Conservation (phyloP, 2,329 filamentous ascomycete species). For the Paecilomyces formosus region DNA sequence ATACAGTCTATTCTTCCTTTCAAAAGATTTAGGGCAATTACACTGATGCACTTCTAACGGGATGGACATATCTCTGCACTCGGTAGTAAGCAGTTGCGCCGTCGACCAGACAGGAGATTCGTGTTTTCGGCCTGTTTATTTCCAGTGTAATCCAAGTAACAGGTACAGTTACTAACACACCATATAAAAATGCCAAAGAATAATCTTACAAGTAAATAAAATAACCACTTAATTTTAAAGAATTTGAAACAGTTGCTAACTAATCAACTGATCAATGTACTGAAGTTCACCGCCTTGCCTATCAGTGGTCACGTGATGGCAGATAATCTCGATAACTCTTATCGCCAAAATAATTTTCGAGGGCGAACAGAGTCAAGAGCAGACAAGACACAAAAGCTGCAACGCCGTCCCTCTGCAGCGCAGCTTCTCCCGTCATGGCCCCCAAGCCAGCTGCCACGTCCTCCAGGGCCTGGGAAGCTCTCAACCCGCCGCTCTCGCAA, state of each 20-base stretch:
- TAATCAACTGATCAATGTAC: not conserved
- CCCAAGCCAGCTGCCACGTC: slow-evolving; percentile 38
- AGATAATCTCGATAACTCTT: not conserved
- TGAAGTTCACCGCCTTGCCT: not conserved
- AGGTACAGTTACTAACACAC: too few relatives aligned
- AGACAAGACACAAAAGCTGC: not conserved
- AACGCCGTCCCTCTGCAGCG: not conserved
- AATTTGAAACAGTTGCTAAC: not conserved
- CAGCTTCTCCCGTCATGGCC: slow-evolving; percentile 16
- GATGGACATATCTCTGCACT: too few relatives aligned
- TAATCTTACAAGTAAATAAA: too few relatives aligned
- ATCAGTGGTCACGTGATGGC: not conserved
- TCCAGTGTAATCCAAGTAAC: too few relatives aligned
- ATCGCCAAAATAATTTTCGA: not conserved
- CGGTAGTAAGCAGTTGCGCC: too few relatives aligned
- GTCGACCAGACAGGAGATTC: too few relatives aligned
- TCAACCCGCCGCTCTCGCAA: slow-evolving; percentile 64
- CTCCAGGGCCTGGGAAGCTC: slow-evolving; percentile 57
- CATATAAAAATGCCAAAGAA: too few relatives aligned
- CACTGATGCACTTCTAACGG: too few relatives aligned
- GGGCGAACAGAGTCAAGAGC: not conserved
- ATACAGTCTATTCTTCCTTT: too few relatives aligned
- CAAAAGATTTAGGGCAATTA: too few relatives aligned
- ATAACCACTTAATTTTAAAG: too few relatives aligned
- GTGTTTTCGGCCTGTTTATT: too few relatives aligned